Base-by-base conservation (phyloP, 805 yeast species). In the Kodamaea kakaduensis region DNA sequence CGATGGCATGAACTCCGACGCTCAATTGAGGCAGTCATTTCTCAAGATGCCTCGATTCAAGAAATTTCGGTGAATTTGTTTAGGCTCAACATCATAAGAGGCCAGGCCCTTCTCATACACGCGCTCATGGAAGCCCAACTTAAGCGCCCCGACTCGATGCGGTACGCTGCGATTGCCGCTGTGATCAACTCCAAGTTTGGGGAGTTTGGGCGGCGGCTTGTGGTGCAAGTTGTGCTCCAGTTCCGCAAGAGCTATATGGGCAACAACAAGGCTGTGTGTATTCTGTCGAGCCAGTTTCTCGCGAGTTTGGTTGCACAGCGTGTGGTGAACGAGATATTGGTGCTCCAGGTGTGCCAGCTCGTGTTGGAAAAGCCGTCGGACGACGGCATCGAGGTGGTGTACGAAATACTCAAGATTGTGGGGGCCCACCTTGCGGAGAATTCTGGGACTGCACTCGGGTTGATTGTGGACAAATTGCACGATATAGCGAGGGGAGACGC, bases 111-210 rank as follows among this genome's bases (percentile, higher is more conserved):
- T 1, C 54, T 84, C 7, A 74, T 75, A n/a, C 65, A 78, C 32
- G 59, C 71, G 25, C 33, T 84, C 2, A 74, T 84, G 71, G 68
- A 69, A 31, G 67, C 73, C 0, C 84, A 77, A 47, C 48, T 65
- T 9, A 53, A 50, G 6, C 27, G 55, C 12, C 44, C 61, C 0
- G 61, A 54, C 40, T 43, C 83, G 0, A 56, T 75, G 0, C 67
- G 71, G 1, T 79, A 73, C 45, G 77, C 88, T 0, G 61, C 83
- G 1, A 47, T 87, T 22, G 67, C 74, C 0, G 68, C 81, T 2
- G 68, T 81, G 1, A 34, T 87, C 8, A 82, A 84, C 54, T 71
- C 83, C 4, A 75, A 81, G 44, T 53, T 84, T 3, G 93, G 94
- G 0, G 73, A 73, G 22, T 58, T 85, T 12, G 95, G 95, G 2